Evolutionary conservation across 1,139 yeast genomes (phyloP), one percentile per base, ranked within the genome.

Genomic region (Suhomyces bolitotheri): DNA sequence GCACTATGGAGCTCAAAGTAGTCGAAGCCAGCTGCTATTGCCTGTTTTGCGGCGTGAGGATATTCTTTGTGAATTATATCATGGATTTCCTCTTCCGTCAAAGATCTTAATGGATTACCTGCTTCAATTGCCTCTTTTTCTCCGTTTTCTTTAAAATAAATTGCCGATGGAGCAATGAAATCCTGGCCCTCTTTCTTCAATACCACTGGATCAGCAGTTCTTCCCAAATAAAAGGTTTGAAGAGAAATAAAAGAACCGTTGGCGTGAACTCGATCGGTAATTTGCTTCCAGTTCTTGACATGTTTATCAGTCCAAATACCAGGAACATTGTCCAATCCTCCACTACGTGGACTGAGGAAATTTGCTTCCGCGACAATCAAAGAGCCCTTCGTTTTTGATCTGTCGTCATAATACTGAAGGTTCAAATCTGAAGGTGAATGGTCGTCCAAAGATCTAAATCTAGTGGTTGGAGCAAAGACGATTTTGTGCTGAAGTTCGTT

Each of bases 301-400:
- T 47, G 50, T 4, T 29, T 26, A 3, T 43, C 40, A 11, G 33
- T 37, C 33, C 28, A 49, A 29, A 50, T 33, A 9, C 36, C 42
- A 5, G 42, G 42, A 24, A 27, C 38, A 14, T 22, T 26, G 10
- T 21, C 19, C 16, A 22, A 30, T 11, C 27, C 32, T 11, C 31
- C 30, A 5, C 38, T 49, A 31, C 49, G 41, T 6, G 53, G 54
- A 4, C 22, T 13, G 2, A 29, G 52, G 29, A 53, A 49, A 2
- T 64, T 58, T 13, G 71, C 74, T 21, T 71, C 63, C 13, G 62
- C 54, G 48, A 62, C 71, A 27, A 76, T 52, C 12, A 80, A 77
- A 2, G 82, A 64, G 4, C 87, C 87, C 14, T 79, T 75, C 38
- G 60, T 53, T 34, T 58, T 49, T 83, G n/a, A 66, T 44, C 88